Percentiles rank a stretch among this genome's conserved stretches.
Evolutionary conservation across 1,139 yeast species (phyloP).

Genomic region (Scheffersomyces insectosa): DNA sequence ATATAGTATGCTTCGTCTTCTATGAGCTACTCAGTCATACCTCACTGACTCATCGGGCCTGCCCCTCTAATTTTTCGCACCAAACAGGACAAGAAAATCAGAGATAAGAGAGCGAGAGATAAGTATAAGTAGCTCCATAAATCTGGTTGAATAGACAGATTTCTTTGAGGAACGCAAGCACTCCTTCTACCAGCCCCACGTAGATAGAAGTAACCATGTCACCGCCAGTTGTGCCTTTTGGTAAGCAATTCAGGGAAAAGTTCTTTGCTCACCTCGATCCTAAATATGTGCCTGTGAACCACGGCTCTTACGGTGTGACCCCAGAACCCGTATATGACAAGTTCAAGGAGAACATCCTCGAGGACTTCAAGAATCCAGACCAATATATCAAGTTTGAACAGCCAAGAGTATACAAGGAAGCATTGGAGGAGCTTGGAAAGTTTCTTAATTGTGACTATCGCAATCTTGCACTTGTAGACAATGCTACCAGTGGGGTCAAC

Average conservation of each 20-base stretch:
- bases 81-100: no score
- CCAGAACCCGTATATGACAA: conserved; percentile 41
- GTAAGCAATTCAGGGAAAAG: conserved; percentile 47
- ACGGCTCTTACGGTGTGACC: conserved; percentile 55
- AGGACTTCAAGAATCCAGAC: conserved; percentile 45
- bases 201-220: conserved; percentile 2
- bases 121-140: no score
- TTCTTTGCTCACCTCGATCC: conserved; percentile 44
- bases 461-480: conserved; percentile 51
- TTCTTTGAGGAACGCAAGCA: no score
- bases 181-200: no score
- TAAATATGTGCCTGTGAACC: conserved; percentile 45
- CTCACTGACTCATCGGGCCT: no score
- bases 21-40: no score
- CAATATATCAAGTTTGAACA: conserved; percentile 27
- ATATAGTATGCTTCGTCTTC: no score
- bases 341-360: conserved; percentile 22
- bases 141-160: no score
- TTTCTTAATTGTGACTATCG: conserved; percentile 45
- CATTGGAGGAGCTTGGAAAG: conserved; percentile 35
- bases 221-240: conserved; percentile 36
- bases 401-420: conserved; percentile 23
- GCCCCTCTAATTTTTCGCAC: no score
- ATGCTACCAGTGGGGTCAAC: conserved; percentile 66
- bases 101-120: no score